phyloP scores from a whole-genome alignment of 495 filamentous ascomycete genomes.

The Corynascus novoguineensis region DNA sequence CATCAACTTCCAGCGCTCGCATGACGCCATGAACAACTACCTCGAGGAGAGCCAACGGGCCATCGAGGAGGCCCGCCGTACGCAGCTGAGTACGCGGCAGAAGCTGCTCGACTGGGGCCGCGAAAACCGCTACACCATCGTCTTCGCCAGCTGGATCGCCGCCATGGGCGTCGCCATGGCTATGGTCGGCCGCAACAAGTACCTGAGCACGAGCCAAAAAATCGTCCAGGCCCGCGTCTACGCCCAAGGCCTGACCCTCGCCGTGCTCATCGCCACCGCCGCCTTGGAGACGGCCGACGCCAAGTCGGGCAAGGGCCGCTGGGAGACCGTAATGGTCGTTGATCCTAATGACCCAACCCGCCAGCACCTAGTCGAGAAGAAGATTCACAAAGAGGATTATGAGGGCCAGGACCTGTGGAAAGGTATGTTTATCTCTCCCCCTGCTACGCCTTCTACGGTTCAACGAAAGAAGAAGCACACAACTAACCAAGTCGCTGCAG shows the following conservation, averaged over 20 bases:
- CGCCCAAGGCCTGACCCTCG: conserved; percentile 90
- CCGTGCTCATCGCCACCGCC: conserved; percentile 79
- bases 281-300: conserved; percentile 86
- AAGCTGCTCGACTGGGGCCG: conserved; percentile 55
- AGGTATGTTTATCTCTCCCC: conserved; percentile 42
- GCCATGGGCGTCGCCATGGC: conserved; percentile 72
- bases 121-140: conserved; percentile 84
- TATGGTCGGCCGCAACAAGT: conserved; percentile 72
- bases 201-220: conserved; percentile 76
- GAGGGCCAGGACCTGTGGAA: conserved; percentile 83
- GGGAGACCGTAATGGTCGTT: conserved; percentile 65
- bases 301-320: conserved; percentile 66
- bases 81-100: conserved; percentile 36
- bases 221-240: conserved; percentile 96
- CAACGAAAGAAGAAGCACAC: too few relatives aligned
- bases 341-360: conserved; percentile 67
- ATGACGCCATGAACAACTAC: conserved; percentile 62
- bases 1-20: conserved; percentile 62
- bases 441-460: background rate
- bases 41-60: conserved; percentile 51
- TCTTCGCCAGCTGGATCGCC: conserved; percentile 76
- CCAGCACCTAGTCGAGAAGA: conserved; percentile 67
- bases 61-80: conserved; percentile 37
- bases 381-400: conserved; percentile 65
- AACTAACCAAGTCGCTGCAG: conserved; percentile 32